A percentile compares a stretch with the other conserved stretches of the same genome.
phyloP scores from a whole-genome alignment of 1,284 basidiomycete genomes.

The Chalciporus piperatoides region DNA sequence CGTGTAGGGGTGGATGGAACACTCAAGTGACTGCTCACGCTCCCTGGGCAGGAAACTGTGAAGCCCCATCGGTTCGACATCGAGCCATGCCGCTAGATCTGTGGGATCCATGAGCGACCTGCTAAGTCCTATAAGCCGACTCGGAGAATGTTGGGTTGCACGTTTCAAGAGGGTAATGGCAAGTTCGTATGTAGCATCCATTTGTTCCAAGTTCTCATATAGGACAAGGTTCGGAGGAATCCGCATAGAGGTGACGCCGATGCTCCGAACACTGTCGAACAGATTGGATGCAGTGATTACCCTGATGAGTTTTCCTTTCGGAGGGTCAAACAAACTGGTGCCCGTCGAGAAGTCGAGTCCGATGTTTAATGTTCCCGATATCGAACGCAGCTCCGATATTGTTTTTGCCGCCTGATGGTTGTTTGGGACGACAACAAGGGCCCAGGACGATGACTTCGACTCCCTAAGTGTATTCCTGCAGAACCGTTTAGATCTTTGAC shows the following conservation, averaged over 20 bases:
- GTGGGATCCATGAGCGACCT: slow-evolving; percentile 78
- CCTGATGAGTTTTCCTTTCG: slow-evolving; percentile 44
- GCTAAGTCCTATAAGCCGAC: slow-evolving; percentile 78
- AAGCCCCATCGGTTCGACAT: slow-evolving; percentile 60
- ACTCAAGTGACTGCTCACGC: slow-evolving; percentile 76
- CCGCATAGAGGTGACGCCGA: slow-evolving; percentile 32
- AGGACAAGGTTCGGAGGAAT: slow-evolving; percentile 63
- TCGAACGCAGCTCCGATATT: slow-evolving; percentile 45
- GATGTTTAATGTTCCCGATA: slow-evolving; percentile 40
- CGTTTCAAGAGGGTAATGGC: slow-evolving; percentile 68
- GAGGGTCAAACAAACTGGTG: slow-evolving; percentile 32
- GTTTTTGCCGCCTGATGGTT: slow-evolving; percentile 47
- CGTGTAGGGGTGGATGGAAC: slow-evolving; percentile 76
- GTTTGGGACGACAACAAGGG: slow-evolving; percentile 55
- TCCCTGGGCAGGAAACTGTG: slow-evolving; percentile 83
- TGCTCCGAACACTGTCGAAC: slow-evolving; percentile 32
- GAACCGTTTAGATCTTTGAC: slow-evolving; percentile 12
- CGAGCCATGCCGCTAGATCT: slow-evolving; percentile 83
- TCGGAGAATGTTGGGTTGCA: slow-evolving; percentile 54
- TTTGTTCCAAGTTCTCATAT: slow-evolving; percentile 83
- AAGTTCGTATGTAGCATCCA: slow-evolving; percentile 84
- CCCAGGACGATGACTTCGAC: slow-evolving; percentile 42
- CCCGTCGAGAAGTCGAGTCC: slow-evolving; percentile 41
- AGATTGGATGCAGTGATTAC: slow-evolving; percentile 54
- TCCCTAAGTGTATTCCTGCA: slow-evolving; percentile 49